Base-by-base conservation (phyloP, 139 green algal species). In the Microglena sp. region DNA sequence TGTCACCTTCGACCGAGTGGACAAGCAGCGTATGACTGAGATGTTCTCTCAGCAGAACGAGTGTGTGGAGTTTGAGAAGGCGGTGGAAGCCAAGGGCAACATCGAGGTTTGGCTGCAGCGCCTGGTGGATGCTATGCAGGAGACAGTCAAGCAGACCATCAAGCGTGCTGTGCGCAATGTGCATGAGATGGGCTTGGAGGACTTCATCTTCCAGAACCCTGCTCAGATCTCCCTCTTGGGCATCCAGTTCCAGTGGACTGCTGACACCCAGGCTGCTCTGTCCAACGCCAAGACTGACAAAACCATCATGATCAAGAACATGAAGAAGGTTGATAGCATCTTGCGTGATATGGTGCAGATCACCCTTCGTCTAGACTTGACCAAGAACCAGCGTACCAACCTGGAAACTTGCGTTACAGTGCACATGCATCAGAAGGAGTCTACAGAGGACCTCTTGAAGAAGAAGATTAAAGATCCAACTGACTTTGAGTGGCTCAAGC, bases 401-500 rank as follows among this genome's bases (percentile, higher is more conserved):
- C 76, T 97, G 71, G 92, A 97, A 82, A 97, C 92, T 0, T 95
- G 90, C 85, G 91, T 97, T 64, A 97, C 92, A 4, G 88, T 97
- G 63, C 84, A 96, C 83, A 95, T 97, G 82, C 89, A 97, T 77
- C 92, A 97, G 77, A 94, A 95, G 75, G 92, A 97, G 77, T 89
- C 87, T 21, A 84, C 81, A 28, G 90, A 97, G 75, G 90, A 96
- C 46, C 78, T 97, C 33, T 62, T 95, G 43, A 82, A 84, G 72
- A 90, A 93, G 67, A 94, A 93, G 77, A 80, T 97, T 70, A 86
- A 81, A 68, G 90, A 97, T 77, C 90, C 91, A n/a, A 88, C 79
- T 1, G 89, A 96, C 78, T 97, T 97, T 80, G 91, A 97, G 77
- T 97, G 92, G 92, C 80, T 95, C 18, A 97, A 96, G 84, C 91